Conservation (phyloP, 371 early-diverging fungal species). For the Mucor racemosus region DNA sequence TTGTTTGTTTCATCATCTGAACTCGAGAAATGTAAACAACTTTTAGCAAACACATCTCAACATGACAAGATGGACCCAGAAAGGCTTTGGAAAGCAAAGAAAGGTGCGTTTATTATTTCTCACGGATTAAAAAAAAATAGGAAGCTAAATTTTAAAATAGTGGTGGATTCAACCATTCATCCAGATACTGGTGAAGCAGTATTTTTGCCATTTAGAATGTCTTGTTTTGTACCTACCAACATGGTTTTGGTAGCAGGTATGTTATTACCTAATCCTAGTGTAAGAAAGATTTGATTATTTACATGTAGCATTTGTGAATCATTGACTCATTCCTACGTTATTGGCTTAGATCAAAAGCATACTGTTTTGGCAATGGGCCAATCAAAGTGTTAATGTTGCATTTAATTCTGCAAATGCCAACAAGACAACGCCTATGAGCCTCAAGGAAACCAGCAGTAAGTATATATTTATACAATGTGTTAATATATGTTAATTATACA, state of each 20-base stretch:
- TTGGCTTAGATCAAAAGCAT: slow-evolving; percentile 62
- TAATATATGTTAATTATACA: background rate
- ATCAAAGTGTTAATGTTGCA: slow-evolving; percentile 84
- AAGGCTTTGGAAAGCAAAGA: slow-evolving; percentile 76
- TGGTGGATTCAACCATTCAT: slow-evolving; percentile 80
- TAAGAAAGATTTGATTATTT: slow-evolving; percentile 25
- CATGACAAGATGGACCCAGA: slow-evolving; percentile 45
- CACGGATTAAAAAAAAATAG: background rate
- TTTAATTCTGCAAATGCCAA: slow-evolving; percentile 88
- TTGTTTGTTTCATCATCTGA: slow-evolving; percentile 64
- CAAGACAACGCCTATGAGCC: slow-evolving; percentile 78
- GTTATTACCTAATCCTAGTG: slow-evolving; percentile 81
- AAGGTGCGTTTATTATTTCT: slow-evolving; percentile 43
- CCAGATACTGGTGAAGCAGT: slow-evolving; percentile 84
- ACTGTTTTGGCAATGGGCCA: slow-evolving; percentile 86
- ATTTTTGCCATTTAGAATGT: slow-evolving; percentile 84
- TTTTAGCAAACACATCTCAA: slow-evolving; percentile 58
- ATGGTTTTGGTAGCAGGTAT: slow-evolving; percentile 81
- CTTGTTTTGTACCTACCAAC: slow-evolving; percentile 84
- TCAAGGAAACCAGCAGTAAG: slow-evolving; percentile 73
- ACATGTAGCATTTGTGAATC: background rate
- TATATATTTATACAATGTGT: background rate
- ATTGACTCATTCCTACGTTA: background rate
- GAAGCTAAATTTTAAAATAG: slow-evolving; percentile 22
- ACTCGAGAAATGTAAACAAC: slow-evolving; percentile 60